A percentile compares a stretch with the other conserved stretches of the same genome.
These are phyloP conservation scores for Phenoliferia sp. DNA, from an alignment of 1,284 basidiomycete genomes.

Conservation along the genomic window DNA sequence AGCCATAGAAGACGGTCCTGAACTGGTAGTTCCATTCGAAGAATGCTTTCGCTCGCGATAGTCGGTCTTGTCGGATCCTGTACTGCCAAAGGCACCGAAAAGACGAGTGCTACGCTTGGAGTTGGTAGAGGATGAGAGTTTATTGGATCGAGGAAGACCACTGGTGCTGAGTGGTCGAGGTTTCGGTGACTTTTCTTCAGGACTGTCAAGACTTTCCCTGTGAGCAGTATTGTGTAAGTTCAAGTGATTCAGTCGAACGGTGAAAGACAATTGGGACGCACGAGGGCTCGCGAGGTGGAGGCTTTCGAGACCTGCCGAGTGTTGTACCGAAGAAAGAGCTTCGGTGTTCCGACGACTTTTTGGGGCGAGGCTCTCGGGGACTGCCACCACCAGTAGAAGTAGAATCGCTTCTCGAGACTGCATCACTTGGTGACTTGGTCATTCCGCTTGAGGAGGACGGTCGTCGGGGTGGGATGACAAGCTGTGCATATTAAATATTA, in stretches of 20 bases:
- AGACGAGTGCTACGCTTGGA: conserved; percentile 28
- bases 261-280: neutral
- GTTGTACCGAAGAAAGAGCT: conserved; percentile 20
- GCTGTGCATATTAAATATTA: neutral
- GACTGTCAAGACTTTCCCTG: too few relatives aligned
- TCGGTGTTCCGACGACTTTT: neutral
- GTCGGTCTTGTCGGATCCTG: conserved; percentile 37
- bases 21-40: conserved; percentile 13
- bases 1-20: conserved; percentile 41
- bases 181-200: too few relatives aligned
- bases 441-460: neutral
- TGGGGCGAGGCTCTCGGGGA: neutral
- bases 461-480: neutral
- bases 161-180: too few relatives aligned
- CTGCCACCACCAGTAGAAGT: neutral
- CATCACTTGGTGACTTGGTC: neutral
- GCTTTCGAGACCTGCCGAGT: conserved; percentile 23
- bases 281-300: conserved; percentile 26
- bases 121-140: conserved; percentile 7
- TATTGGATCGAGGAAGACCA: too few relatives aligned
- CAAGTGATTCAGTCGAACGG: neutral
- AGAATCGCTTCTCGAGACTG: neutral
- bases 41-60: conserved; percentile 32
- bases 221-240: too few relatives aligned
- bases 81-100: conserved; percentile 18